Conservation (phyloP, 176 grass and related monocot genomes). For the sorghum (Sorghum bicolor) region DNA sequence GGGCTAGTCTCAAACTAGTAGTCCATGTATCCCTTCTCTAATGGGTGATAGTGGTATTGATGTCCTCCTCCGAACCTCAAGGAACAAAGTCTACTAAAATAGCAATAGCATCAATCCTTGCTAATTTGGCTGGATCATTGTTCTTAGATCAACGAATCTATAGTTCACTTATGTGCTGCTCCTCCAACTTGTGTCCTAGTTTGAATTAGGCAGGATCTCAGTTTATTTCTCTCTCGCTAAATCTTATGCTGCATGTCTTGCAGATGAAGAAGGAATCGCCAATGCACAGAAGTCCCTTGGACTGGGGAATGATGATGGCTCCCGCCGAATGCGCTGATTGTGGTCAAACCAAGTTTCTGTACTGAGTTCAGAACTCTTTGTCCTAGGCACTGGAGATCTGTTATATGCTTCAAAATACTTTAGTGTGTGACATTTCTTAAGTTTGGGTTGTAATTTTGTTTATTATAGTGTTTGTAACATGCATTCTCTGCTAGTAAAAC, state of each 20-base stretch:
- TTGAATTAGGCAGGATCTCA: neutral
- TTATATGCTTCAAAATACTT: constrained; percentile 19
- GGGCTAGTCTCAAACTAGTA: neutral
- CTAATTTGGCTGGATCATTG: neutral
- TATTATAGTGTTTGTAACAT: constrained; percentile 16
- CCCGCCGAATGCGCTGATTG: constrained; percentile 51
- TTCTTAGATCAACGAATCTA: constrained; percentile 4
- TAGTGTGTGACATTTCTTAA: neutral
- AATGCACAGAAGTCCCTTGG: constrained; percentile 89
- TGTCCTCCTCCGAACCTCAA: neutral
- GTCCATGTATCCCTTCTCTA: neutral
- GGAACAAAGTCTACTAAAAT: neutral
- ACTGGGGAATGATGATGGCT: constrained; percentile 61
- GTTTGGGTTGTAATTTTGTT: constrained; percentile 11
- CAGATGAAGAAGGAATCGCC: constrained; percentile 84
- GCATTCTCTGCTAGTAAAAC: constrained; percentile 28
- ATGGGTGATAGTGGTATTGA: neutral
- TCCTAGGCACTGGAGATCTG: neutral
- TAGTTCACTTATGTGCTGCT: neutral
- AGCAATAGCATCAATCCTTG: constrained; percentile 1
- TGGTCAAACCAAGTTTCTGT: neutral
- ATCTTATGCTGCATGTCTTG: constrained; percentile 15
- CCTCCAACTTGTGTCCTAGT: neutral
- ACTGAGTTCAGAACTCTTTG: neutral
- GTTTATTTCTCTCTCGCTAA: neutral